These are phyloP conservation scores for Penicillium decumbens DNA, from an alignment of 2,329 filamentous ascomycete species.

Conservation along the genomic window DNA sequence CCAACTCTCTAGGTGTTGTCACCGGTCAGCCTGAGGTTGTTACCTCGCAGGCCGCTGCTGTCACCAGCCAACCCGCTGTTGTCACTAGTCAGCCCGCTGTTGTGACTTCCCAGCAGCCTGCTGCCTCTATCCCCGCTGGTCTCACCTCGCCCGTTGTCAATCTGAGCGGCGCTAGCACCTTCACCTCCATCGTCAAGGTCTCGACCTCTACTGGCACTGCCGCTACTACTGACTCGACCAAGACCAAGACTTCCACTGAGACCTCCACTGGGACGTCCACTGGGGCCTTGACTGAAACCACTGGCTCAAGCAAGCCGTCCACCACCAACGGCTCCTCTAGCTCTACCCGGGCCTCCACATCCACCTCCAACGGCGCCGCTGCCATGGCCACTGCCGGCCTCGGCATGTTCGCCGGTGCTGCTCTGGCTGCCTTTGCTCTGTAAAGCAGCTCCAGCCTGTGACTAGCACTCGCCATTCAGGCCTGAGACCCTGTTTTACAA, in stretches of 20 bases:
- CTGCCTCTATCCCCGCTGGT: slow-evolving; percentile 43
- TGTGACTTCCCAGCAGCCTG: slow-evolving; percentile 32
- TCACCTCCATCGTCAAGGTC: not conserved
- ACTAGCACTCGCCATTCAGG: not conserved
- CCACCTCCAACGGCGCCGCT: slow-evolving; percentile 29
- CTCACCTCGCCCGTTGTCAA: slow-evolving; percentile 28
- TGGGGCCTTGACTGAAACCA: slow-evolving; percentile 6
- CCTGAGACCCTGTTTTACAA: not conserved
- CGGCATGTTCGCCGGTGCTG: slow-evolving; percentile 40
- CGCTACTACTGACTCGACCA: slow-evolving; percentile 18
- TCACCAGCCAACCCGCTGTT: slow-evolving; percentile 31
- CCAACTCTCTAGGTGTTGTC: slow-evolving; percentile 48
- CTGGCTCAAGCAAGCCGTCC: slow-evolving; percentile 2
- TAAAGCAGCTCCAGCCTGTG: slow-evolving; percentile 23
- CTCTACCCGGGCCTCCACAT: slow-evolving; percentile 5
- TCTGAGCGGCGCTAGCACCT: slow-evolving; percentile 24
- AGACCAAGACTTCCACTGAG: slow-evolving; percentile 2
- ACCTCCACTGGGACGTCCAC: slow-evolving; percentile 8
- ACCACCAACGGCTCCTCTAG: slow-evolving; percentile 12
- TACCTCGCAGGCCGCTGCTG: slow-evolving; percentile 31
- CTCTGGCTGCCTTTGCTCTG: slow-evolving; percentile 40
- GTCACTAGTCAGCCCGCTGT: slow-evolving; percentile 31
- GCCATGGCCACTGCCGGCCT: slow-evolving; percentile 38
- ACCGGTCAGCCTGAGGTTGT: slow-evolving; percentile 44
- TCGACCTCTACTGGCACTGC: slow-evolving; percentile 22